phyloP scores from a whole-genome alignment of 2,329 filamentous ascomycete genomes.

The Trichothecium sympodiale region DNA sequence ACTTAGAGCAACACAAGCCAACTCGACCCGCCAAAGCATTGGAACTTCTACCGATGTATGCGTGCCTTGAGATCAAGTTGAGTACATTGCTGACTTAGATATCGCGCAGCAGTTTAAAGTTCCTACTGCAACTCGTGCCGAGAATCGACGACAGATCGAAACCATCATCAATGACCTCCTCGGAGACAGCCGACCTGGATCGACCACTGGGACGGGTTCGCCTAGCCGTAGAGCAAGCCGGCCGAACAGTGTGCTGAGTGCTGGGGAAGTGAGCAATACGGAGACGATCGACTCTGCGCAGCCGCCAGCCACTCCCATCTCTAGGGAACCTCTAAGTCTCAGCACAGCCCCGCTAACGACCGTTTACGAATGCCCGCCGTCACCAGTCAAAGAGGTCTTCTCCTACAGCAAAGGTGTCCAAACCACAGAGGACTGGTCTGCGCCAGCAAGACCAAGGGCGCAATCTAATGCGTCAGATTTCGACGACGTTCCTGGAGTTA shows the following conservation, averaged over 20 bases:
- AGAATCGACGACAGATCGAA: constrained; percentile 68
- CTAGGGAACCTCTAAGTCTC: constrained; percentile 48
- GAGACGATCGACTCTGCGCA: constrained; percentile 50
- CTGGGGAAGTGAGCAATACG: constrained; percentile 62
- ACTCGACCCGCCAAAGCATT: constrained; percentile 55
- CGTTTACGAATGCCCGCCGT: constrained; percentile 70
- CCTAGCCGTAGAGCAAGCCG: constrained; percentile 59
- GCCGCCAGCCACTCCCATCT: constrained; percentile 18
- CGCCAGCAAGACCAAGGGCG: constrained; percentile 34
- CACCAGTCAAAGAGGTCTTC: constrained; percentile 70
- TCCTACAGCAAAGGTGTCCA: constrained; percentile 97
- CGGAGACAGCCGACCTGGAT: constrained; percentile 62
- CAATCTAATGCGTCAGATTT: constrained; percentile 41
- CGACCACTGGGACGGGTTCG: constrained; percentile 53
- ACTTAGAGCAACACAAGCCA: constrained; percentile 66
- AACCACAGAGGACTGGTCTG: constrained; percentile 66
- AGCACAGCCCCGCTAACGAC: constrained; percentile 64
- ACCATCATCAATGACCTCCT: constrained; percentile 75
- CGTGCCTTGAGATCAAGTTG: constrained; percentile 9
- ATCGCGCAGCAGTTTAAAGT: constrained; percentile 37
- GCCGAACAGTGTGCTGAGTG: constrained; percentile 77
- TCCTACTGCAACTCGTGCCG: constrained; percentile 58
- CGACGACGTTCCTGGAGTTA: constrained; percentile 44
- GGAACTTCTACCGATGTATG: constrained; percentile 62
- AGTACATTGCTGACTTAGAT: constrained; percentile 2